Evolutionary conservation across 2,329 filamentous ascomycete genomes (phyloP).

Genomic region (Colletotrichum sp.): DNA sequence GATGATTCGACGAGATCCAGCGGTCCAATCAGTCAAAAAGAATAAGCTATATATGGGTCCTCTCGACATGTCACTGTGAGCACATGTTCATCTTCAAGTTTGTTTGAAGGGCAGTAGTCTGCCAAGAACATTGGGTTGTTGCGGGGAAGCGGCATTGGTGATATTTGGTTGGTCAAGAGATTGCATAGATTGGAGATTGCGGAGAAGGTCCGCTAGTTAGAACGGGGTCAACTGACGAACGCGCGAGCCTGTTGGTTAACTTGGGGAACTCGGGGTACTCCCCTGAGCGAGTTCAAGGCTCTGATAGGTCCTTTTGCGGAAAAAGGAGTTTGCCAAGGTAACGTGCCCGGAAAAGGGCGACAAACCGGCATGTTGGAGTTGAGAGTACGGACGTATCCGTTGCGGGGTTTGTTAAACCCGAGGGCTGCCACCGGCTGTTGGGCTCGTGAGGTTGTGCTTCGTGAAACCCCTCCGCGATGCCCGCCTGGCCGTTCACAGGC

Average conservation of each 20-base stretch:
- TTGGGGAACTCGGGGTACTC: background rate
- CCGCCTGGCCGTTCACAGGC: background rate
- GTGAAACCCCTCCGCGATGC: background rate
- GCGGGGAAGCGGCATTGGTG: constrained; percentile 10
- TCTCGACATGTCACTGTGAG: background rate
- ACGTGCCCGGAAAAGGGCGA: background rate
- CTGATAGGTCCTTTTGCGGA: constrained; percentile 27
- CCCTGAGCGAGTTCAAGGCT: background rate
- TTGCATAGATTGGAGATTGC: background rate
- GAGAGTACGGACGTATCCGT: background rate
- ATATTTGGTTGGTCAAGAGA: background rate
- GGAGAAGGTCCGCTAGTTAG: constrained; percentile 2
- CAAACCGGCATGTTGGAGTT: background rate
- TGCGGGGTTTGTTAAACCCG: background rate
- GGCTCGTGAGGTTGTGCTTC: background rate
- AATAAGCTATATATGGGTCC: background rate
- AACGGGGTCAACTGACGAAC: background rate
- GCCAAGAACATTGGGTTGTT: background rate
- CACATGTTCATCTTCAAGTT: background rate
- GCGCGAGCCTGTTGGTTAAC: background rate
- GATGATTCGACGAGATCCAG: background rate
- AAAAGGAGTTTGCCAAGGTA: background rate
- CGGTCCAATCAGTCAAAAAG: background rate
- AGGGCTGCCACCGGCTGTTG: background rate
- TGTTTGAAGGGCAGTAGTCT: background rate